Conservation (phyloP, 495 filamentous ascomycete genomes). For the Hypoxylon subgilvum region DNA sequence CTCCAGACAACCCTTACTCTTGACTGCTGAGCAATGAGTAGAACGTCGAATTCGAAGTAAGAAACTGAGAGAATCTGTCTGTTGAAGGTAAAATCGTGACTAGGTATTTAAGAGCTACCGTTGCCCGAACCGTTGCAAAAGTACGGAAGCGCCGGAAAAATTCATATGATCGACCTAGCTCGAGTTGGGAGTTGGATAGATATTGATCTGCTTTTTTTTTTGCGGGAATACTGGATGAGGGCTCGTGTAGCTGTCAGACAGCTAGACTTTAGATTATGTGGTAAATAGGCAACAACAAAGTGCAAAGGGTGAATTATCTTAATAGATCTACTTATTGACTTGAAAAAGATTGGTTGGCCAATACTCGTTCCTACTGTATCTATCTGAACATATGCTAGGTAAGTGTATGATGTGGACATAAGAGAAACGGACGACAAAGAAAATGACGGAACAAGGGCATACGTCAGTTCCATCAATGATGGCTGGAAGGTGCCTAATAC, state of each 20-base stretch:
- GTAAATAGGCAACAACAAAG: background rate
- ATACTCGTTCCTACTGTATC: constrained; percentile 4
- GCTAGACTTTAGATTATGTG: background rate
- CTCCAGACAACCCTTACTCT: constrained; percentile 7
- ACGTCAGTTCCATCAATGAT: constrained; percentile 29
- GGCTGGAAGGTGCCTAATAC: constrained; percentile 30
- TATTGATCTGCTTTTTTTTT: background rate
- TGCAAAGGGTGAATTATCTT: background rate
- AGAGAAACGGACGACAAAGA: constrained; percentile 23
- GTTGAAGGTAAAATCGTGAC: too few relatives aligned
- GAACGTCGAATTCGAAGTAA: background rate
- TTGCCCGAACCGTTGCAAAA: constrained; percentile 6
- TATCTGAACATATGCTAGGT: constrained; percentile 15
- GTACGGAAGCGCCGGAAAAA: constrained; percentile 31
- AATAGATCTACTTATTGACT: background rate
- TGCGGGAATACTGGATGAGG: background rate
- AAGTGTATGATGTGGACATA: constrained; percentile 14
- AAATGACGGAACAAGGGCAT: constrained; percentile 27
- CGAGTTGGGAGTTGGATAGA: background rate
- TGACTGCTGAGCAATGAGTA: background rate
- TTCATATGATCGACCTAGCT: constrained; percentile 22
- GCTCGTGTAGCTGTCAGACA: constrained; percentile 8
- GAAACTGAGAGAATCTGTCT: background rate
- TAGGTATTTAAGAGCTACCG: background rate
- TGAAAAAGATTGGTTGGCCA: background rate